These are phyloP conservation scores for Saturnispora serradocipensis DNA, from an alignment of 805 yeast genomes.

Conservation along the genomic window DNA sequence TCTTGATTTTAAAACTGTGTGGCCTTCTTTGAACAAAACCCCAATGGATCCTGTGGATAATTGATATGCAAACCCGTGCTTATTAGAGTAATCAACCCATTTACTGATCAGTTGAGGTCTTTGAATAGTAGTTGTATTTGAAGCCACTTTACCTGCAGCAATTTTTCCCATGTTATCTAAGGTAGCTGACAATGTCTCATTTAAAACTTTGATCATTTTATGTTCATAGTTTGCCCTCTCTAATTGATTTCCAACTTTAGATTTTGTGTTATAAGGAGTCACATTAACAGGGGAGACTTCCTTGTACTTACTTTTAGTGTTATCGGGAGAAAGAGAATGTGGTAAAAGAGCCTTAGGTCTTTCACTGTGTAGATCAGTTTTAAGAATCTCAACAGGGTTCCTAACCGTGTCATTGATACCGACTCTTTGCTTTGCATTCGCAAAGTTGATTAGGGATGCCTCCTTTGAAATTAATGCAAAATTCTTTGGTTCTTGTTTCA, in stretches of 20 bases:
- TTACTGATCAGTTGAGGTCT: slow-evolving; percentile 73
- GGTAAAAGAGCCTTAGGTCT: slow-evolving; percentile 67
- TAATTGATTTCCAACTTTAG: slow-evolving; percentile 22
- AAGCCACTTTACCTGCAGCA: slow-evolving; percentile 17
- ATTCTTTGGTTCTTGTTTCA: slow-evolving; percentile 52
- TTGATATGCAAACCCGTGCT: slow-evolving; percentile 92
- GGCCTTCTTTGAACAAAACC: slow-evolving; percentile 77
- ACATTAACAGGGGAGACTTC: slow-evolving; percentile 37
- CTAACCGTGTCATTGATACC: slow-evolving; percentile 42
- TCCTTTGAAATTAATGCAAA: slow-evolving; percentile 44
- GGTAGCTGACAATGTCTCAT: slow-evolving; percentile 22
- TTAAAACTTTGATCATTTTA: slow-evolving; percentile 20
- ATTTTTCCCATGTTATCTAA: slow-evolving; percentile 21
- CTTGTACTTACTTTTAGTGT: slow-evolving; percentile 78
- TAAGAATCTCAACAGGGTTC: slow-evolving; percentile 62
- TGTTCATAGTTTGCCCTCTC: slow-evolving; percentile 24
- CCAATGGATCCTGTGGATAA: slow-evolving; percentile 85
- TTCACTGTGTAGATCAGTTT: slow-evolving; percentile 61
- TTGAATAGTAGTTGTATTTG: slow-evolving; percentile 16
- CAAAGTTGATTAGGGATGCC: slow-evolving; percentile 60
- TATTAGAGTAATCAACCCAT: slow-evolving; percentile 97
- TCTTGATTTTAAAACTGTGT: slow-evolving; percentile 65
- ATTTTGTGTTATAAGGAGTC: slow-evolving; percentile 18
- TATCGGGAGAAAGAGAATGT: slow-evolving; percentile 85
- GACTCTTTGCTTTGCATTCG: slow-evolving; percentile 51